phyloP scores from a whole-genome alignment of 345 rosid species.

The Isatis tinctoria region DNA sequence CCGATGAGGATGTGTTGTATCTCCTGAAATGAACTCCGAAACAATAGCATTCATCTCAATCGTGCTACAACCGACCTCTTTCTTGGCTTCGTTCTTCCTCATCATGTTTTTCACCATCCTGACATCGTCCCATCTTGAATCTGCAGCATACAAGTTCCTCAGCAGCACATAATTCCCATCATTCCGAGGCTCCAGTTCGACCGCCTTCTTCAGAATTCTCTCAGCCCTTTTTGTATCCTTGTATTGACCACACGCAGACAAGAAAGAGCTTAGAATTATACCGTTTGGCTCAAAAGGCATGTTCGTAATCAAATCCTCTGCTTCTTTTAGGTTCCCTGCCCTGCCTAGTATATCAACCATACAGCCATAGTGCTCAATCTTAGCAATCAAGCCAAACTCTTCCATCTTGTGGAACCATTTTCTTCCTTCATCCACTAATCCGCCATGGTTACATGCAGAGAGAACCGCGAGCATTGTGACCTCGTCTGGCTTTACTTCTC shows the following conservation, averaged over 20 bases:
- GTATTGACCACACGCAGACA: conserved; percentile 55
- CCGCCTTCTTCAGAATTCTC: conserved; percentile 39
- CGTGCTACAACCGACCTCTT: conserved; percentile 68
- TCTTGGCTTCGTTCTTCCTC: conserved; percentile 56
- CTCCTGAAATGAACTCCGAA: conserved; percentile 65
- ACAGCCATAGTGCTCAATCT: conserved; percentile 75
- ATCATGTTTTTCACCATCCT: conserved; percentile 51
- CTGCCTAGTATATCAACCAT: conserved; percentile 67
- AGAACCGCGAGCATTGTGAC: conserved; percentile 60
- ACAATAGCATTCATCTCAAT: conserved; percentile 53
- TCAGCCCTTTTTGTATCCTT: conserved; percentile 54
- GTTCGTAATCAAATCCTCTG: conserved; percentile 50
- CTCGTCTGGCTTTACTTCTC: conserved; percentile 55
- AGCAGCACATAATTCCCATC: conserved; percentile 60
- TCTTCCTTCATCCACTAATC: conserved; percentile 69
- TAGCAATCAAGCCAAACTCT: conserved; percentile 43
- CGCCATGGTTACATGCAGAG: conserved; percentile 81
- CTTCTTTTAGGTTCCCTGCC: conserved; percentile 61
- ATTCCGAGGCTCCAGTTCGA: conserved; percentile 44
- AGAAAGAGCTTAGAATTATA: conserved; percentile 63
- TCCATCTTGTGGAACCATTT: conserved; percentile 58
- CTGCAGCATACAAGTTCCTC: conserved; percentile 65
- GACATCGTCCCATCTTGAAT: conserved; percentile 58
- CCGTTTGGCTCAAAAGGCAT: conserved; percentile 69
- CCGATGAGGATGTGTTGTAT: conserved; percentile 40